phyloP scores from a whole-genome alignment of 1,284 basidiomycete genomes.

The Ceratobasidium sp. region DNA sequence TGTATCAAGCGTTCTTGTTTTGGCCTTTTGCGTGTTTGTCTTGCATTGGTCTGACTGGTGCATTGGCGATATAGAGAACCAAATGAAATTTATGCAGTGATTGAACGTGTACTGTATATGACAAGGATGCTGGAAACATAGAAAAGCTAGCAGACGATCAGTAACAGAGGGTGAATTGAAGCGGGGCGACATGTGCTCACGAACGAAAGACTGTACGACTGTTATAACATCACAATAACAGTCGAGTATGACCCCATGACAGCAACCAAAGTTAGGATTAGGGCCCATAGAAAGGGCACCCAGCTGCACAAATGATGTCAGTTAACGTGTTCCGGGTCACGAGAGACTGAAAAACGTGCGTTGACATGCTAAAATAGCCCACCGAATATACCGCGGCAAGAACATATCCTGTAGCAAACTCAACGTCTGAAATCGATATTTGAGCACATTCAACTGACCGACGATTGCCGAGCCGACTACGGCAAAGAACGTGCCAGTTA shows the following conservation, averaged over 20 bases:
- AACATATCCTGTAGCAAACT: conserved; percentile 48
- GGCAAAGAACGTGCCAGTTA: conserved; percentile 48
- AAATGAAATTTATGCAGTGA: conserved; percentile 27
- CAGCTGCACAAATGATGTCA: conserved; percentile 28
- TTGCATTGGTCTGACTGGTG: not conserved
- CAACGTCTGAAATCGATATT: not conserved
- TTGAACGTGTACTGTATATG: not conserved
- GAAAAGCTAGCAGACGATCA: not conserved
- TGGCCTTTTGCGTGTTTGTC: not conserved
- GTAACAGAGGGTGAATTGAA: not conserved
- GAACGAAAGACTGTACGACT: not conserved
- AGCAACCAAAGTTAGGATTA: conserved; percentile 40
- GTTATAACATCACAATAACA: conserved; percentile 40
- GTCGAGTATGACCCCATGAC: conserved; percentile 43
- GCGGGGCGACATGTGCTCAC: not conserved
- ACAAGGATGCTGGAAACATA: not conserved
- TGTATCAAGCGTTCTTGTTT: conserved; percentile 28
- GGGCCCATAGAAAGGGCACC: conserved; percentile 42
- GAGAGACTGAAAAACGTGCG: conserved; percentile 47
- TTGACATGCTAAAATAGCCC: conserved; percentile 54
- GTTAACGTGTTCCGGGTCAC: not conserved
- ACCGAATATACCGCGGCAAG: conserved; percentile 54
- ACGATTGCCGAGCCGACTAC: conserved; percentile 52
- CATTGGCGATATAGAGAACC: conserved; percentile 12
- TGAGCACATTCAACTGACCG: conserved; percentile 38